phyloP scores from a whole-genome alignment of 2,329 filamentous ascomycete genomes.

The Arthrobotrys sinensis region DNA sequence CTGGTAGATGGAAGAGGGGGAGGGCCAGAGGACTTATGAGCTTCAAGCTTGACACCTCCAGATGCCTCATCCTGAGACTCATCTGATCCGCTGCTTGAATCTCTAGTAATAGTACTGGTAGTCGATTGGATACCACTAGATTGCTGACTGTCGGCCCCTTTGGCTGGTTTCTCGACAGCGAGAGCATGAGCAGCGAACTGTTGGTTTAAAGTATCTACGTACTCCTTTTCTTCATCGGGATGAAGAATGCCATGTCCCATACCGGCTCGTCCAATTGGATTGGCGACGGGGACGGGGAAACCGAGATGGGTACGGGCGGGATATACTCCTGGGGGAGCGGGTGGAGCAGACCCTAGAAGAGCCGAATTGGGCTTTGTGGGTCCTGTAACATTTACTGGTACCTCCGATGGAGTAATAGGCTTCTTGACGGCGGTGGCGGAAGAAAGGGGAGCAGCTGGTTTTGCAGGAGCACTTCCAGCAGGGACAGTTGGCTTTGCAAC shows the following conservation, averaged over 20 bases:
- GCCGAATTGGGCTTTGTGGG: no score
- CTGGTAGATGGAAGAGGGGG: no score
- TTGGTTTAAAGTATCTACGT: not conserved
- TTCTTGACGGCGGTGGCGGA: no score
- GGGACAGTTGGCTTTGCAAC: not conserved
- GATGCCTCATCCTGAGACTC: not conserved
- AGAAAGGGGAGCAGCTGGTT: not conserved
- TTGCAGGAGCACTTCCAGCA: not conserved
- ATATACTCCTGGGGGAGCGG: no score
- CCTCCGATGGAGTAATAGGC: no score
- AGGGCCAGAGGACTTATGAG: not conserved
- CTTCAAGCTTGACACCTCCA: slow-evolving; percentile 5
- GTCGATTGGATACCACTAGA: not conserved
- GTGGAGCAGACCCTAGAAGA: no score
- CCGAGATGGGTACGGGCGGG: not conserved
- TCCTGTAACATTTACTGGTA: no score
- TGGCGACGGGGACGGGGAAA: not conserved
- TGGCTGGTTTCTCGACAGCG: slow-evolving; percentile 3
- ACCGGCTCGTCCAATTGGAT: not conserved
- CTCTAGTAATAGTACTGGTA: no score
- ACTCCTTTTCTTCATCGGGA: not conserved
- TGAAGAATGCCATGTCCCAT: slow-evolving; percentile 1
- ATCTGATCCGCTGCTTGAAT: not conserved
- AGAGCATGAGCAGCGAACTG: not conserved
- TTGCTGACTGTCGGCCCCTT: not conserved